These are phyloP conservation scores for Emmonsia crescens DNA, from an alignment of 2,329 filamentous ascomycete species.

Conservation along the genomic window DNA sequence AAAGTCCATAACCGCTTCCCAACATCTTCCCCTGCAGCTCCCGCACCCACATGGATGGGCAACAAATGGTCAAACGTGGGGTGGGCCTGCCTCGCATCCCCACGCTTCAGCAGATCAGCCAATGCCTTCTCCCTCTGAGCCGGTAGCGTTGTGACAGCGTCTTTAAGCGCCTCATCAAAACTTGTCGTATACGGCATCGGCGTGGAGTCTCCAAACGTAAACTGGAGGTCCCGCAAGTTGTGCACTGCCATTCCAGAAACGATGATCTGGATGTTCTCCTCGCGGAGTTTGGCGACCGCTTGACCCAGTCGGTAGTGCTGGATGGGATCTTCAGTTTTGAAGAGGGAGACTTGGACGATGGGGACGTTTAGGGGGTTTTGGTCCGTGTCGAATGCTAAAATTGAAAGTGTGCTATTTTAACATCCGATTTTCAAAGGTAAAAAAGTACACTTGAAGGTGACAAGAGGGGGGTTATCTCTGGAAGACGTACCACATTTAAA, in stretches of 20 bases:
- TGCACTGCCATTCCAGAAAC: constrained; percentile 67
- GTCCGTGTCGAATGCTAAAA: constrained; percentile 48
- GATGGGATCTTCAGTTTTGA: constrained; percentile 51
- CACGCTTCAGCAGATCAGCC: constrained; percentile 37
- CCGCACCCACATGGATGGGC: constrained; percentile 48
- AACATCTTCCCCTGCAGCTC: constrained; percentile 41
- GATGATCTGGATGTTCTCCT: constrained; percentile 57
- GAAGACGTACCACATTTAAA: constrained; percentile 44
- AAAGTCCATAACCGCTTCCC: constrained; percentile 40
- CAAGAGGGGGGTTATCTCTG: not conserved
- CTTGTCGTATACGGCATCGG: constrained; percentile 48
- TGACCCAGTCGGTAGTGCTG: constrained; percentile 58
- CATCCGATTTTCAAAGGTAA: not conserved
- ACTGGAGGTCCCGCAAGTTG: constrained; percentile 49
- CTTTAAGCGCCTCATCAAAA: constrained; percentile 59
- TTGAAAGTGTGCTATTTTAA: not conserved
- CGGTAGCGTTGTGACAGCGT: constrained; percentile 45
- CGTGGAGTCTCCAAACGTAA: constrained; percentile 33
- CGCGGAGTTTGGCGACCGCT: constrained; percentile 54
- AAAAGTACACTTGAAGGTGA: not conserved
- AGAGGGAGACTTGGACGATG: constrained; percentile 62
- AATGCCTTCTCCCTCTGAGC: constrained; percentile 36
- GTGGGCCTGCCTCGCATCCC: constrained; percentile 50
- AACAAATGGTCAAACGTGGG: constrained; percentile 54
- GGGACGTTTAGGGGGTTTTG: constrained; percentile 54